Percentiles rank a stretch among this genome's conserved stretches.
Conservation (phyloP, 2,329 filamentous ascomycete genomes). For the Tolypocladium ophioglossoides region DNA sequence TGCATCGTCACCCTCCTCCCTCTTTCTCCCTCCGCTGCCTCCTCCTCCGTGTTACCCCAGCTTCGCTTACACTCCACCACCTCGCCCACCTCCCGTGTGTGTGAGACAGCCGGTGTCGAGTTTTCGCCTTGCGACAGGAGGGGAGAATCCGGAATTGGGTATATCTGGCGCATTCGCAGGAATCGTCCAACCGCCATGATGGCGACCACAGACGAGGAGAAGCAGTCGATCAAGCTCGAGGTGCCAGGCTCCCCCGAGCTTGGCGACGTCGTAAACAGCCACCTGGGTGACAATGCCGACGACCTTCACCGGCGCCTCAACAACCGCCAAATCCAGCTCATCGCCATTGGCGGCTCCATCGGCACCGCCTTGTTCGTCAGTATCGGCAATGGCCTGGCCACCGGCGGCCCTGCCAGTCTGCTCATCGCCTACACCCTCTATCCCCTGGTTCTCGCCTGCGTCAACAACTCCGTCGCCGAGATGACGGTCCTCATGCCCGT, state of each 20-base stretch:
- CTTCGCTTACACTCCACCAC: neutral
- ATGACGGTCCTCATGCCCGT: conserved; percentile 55
- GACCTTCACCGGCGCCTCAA: conserved; percentile 36
- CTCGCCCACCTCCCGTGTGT: neutral
- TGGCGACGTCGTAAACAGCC: conserved; percentile 10
- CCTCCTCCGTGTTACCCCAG: neutral
- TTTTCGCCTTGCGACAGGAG: neutral
- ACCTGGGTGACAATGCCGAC: conserved; percentile 21
- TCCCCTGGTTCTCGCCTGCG: conserved; percentile 41
- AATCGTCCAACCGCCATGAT: conserved; percentile 3
- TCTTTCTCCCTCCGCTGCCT: neutral
- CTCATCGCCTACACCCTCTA: conserved; percentile 50
- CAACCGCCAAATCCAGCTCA: conserved; percentile 47
- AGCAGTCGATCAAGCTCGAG: conserved; percentile 13
- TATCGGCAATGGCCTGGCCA: conserved; percentile 43
- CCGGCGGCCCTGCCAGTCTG: conserved; percentile 36
- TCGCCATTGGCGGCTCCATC: conserved; percentile 48
- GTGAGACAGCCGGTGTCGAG: neutral
- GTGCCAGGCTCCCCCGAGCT: conserved; percentile 15
- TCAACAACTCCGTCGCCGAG: conserved; percentile 57
- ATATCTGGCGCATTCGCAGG: neutral
- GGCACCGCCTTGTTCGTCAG: conserved; percentile 50
- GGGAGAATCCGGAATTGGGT: neutral
- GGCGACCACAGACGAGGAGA: conserved; percentile 15
- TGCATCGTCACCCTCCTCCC: neutral